phyloP scores from a whole-genome alignment of 176 grass and related monocot species.

The Oryza coarctata region DNA sequence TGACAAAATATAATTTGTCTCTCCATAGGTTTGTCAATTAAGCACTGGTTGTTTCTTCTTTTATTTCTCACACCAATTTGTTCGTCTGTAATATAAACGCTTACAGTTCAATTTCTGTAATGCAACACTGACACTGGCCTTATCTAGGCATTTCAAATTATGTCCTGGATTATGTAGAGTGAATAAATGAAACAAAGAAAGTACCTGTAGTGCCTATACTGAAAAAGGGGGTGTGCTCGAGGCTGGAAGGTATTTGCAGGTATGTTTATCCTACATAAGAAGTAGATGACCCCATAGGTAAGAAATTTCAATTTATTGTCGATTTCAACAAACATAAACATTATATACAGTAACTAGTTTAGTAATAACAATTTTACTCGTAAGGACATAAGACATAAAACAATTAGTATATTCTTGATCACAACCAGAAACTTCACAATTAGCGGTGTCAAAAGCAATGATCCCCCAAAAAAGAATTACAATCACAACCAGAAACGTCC shows the following conservation, averaged over 20 bases:
- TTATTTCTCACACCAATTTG: neutral
- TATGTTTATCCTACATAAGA: conserved; percentile 71
- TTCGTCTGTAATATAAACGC: neutral
- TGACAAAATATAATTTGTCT: neutral
- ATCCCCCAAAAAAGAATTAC: neutral
- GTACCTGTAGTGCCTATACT: conserved; percentile 98
- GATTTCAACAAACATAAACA: conserved; percentile 13
- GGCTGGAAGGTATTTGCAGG: conserved; percentile 86
- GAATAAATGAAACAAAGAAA: conserved; percentile 22
- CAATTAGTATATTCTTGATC: neutral
- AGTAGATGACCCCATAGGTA: conserved; percentile 14
- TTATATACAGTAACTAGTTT: neutral
- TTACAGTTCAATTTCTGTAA: conserved; percentile 13
- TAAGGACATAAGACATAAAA: neutral
- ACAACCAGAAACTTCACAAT: too few species aligned
- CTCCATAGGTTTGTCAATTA: conserved; percentile 1
- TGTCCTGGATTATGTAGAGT: conserved; percentile 10
- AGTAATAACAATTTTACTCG: neutral
- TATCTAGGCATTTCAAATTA: neutral
- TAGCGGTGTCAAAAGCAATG: neutral
- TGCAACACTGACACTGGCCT: neutral
- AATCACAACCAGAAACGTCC: conserved; percentile 9
- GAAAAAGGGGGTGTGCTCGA: conserved; percentile 85
- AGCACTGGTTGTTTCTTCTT: conserved; percentile 16
- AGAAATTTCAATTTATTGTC: neutral